These are phyloP conservation scores for Candida orba DNA, from an alignment of 805 yeast genomes.

Conservation along the genomic window DNA sequence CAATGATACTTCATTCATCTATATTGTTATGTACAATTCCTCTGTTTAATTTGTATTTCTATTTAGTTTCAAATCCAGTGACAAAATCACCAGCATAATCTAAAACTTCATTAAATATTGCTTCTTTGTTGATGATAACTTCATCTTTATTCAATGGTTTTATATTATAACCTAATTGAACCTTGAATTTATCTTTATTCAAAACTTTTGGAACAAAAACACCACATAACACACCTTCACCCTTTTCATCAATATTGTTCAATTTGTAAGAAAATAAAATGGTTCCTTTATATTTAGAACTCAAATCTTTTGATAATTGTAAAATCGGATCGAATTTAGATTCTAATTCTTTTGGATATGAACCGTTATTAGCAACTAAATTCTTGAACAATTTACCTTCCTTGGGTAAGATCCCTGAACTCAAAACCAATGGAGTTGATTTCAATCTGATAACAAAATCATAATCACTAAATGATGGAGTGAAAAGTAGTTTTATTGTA, in stretches of 20 bases:
- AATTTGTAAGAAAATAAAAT: conserved; percentile 62
- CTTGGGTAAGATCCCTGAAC: conserved; percentile 45
- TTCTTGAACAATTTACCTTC: conserved; percentile 49
- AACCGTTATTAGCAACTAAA: conserved; percentile 28
- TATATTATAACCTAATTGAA: conserved; percentile 67
- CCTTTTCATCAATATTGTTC: conserved; percentile 45
- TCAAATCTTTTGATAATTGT: conserved; percentile 53
- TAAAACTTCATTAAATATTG: conserved; percentile 66
- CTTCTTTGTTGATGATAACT: conserved; percentile 60
- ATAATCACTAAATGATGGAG: conserved; percentile 78
- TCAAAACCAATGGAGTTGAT: conserved; percentile 33
- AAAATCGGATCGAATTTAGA: conserved; percentile 54
- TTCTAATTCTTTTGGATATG: conserved; percentile 32
- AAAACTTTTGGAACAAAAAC: conserved; percentile 64
- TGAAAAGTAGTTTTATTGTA: conserved; percentile 53
- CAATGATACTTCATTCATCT: too few species aligned
- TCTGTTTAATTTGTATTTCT: neutral
- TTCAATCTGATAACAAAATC: conserved; percentile 68
- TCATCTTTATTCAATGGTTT: conserved; percentile 49
- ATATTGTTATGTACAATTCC: neutral
- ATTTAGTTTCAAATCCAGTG: conserved; percentile 26
- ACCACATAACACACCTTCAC: conserved; percentile 67
- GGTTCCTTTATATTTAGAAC: conserved; percentile 54
- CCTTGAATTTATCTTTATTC: conserved; percentile 64
- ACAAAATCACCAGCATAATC: conserved; percentile 63